These are phyloP conservation scores for Heracleum sosnowskyi DNA, from an alignment of 129 eudicot genomes.

Conservation along the genomic window DNA sequence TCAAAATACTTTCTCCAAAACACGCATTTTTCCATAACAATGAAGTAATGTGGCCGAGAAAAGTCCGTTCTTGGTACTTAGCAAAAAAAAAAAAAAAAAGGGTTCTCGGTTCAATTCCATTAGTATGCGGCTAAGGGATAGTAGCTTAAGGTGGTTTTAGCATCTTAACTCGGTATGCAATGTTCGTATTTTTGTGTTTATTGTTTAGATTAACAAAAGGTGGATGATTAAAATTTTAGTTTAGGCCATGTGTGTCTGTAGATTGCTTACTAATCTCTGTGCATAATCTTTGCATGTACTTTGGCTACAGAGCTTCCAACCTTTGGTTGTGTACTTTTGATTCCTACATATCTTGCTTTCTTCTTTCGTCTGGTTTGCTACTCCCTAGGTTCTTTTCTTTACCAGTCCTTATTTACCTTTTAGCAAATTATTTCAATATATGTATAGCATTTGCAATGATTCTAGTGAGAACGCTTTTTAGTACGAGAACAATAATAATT, in stretches of 20 bases:
- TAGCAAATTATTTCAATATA: too few species aligned
- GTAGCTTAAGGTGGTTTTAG: neutral
- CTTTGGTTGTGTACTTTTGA: neutral
- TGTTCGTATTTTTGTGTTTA: too few species aligned
- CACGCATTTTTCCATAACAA: neutral
- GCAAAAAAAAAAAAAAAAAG: too few species aligned
- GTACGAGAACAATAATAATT: too few species aligned
- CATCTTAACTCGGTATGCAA: neutral
- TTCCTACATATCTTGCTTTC: neutral
- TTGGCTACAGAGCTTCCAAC: neutral
- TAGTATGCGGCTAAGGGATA: neutral
- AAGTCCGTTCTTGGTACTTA: too few species aligned
- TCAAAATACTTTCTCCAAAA: neutral
- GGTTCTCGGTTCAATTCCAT: neutral
- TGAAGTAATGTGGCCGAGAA: neutral
- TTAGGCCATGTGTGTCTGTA: neutral
- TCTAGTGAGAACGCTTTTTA: too few species aligned
- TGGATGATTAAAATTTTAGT: too few species aligned
- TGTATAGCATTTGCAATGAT: too few species aligned
- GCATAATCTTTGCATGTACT: neutral
- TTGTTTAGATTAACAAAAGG: too few species aligned
- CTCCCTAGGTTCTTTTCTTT: too few species aligned
- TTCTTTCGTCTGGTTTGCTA: too few species aligned
- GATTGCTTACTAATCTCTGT: neutral
- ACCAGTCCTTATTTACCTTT: too few species aligned